Conservation (phyloP, 2,329 filamentous ascomycete genomes). For the Arthrobotrys pseudoclavata region DNA sequence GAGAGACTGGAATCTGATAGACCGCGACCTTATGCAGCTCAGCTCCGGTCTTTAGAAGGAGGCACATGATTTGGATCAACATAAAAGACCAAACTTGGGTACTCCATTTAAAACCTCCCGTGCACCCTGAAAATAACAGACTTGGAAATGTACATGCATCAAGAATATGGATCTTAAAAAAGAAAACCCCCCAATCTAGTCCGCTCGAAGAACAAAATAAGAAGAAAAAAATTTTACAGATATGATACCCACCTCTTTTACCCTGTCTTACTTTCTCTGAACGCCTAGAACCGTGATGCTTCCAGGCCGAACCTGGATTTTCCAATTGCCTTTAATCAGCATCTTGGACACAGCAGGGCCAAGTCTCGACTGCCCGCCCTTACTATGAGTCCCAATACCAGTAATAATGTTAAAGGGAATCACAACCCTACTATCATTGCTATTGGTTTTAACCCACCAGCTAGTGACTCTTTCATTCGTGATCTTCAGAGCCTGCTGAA, state of each 20-base stretch:
- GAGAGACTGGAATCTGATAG: constrained; percentile 49
- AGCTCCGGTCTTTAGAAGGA: neutral
- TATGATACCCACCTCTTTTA: neutral
- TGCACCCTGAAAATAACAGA: constrained; percentile 10
- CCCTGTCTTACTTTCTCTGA: constrained; percentile 8
- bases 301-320: constrained; percentile 61
- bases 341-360: constrained; percentile 62
- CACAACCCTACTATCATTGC: constrained; percentile 46
- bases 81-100: neutral
- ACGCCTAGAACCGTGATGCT: constrained; percentile 62
- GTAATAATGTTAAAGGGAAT: constrained; percentile 62
- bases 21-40: neutral
- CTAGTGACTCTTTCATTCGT: constrained; percentile 62
- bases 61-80: neutral
- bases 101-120: neutral
- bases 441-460: constrained; percentile 62
- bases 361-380: constrained; percentile 60
- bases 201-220: neutral
- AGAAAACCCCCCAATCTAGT: neutral
- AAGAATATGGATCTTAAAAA: neutral
- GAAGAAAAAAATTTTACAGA: neutral
- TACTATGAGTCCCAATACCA: constrained; percentile 61
- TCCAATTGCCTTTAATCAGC: constrained; percentile 62
- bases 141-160: constrained; percentile 9
- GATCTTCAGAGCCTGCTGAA: constrained; percentile 62